Base-by-base conservation (phyloP, 768 basidiomycete genomes). In the Leccinellum luteum region DNA sequence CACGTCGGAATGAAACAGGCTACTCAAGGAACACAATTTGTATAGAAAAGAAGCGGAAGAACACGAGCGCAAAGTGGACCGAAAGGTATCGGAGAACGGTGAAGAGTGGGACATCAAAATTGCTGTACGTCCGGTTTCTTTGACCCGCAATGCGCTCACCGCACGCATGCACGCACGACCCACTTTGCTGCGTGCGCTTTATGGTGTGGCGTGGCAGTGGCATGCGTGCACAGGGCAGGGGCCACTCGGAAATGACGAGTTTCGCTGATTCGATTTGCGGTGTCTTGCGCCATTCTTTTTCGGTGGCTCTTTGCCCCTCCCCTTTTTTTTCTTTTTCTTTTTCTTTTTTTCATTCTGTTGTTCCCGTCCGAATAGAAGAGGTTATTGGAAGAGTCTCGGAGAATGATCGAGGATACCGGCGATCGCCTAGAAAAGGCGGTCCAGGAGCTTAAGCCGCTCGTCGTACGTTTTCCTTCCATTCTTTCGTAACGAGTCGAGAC, bases 41-140 rank as follows among this genome's bases (percentile, higher is more conserved):
- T 94, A 94, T 71, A 75, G 73, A 62, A 79, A 82, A 51, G 92
- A 95, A 75, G 80, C 79, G 5, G 81, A 76, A 59, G 77, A 84
- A 32, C 79, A 83, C 61, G 75, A 83, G 64, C 71, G 69, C 53
- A 87, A 81, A 66, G 75, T 85, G n/a, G 84, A 86, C 62, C 83
- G 83, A 69, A 73, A 88, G 65, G 71, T 82, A 56, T 81, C 79
- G 12, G 81, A 83, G 51, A 81, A 73, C 51, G 82, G 81, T 43
- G 87, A 91, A 61, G 85, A 84, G 43, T 92, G 89, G 89, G 85
- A 90, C 55, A 75, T 88, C 68, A 89, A 83, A 72, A 91, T 86
- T 72, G 82, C 79, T 66, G 90, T 90, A 69, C 63, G 86, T 75
- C 19, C 41, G 41, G 19, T 19, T 49, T 62, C 51, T 44, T 31